Evolutionary conservation across 371 early-diverging fungal genomes (phyloP), one percentile per base, ranked within the genome.

Genomic region (Zychaea mexicana): DNA sequence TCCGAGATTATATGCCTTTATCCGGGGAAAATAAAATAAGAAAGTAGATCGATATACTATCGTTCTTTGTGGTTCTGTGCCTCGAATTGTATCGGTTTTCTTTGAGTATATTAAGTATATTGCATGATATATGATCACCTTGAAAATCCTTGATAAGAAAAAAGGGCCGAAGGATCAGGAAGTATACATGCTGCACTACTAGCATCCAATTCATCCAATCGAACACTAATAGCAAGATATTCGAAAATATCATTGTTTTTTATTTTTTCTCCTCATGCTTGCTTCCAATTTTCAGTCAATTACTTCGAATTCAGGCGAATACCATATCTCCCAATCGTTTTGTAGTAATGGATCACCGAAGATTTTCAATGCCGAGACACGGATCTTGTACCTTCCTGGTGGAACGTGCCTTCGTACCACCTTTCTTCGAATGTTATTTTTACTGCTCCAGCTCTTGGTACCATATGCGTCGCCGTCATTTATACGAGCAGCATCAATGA

Each of bases 241-340:
- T 12, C n/a, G n/a, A 42, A 15, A 8, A 17, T 42, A 17, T 42
- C n/a, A 17, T 42, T 42, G 15, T 42, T 42, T 12, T 12, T 6
- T 42, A 12, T 42, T 42, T 5, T 17, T 42, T n/a, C n/a, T n/a
- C n/a, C n/a, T n/a, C n/a, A n/a, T n/a, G n/a, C n/a, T n/a, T n/a
- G n/a, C n/a, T n/a, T n/a, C n/a, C n/a, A n/a, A n/a, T 36, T 15
- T 36, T 36, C 15, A 36, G 38, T 15, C 38, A 15, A 49, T 6
- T 9, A 49, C 24, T 2, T 49, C 49, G 36, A 68, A 68, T 52
- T 53, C 57, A 26, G 38, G 54, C 0, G 68, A 63, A 7, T 42
- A 52, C 68, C 69, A 68, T 22, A 45, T 57, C 46, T 68, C 69
- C 69, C 69, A 68, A 57, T 68, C 69, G 4, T 38, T 22, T 15